Base-by-base conservation (phyloP, 139 green algal species). In the Chlamydomonas sp. region DNA sequence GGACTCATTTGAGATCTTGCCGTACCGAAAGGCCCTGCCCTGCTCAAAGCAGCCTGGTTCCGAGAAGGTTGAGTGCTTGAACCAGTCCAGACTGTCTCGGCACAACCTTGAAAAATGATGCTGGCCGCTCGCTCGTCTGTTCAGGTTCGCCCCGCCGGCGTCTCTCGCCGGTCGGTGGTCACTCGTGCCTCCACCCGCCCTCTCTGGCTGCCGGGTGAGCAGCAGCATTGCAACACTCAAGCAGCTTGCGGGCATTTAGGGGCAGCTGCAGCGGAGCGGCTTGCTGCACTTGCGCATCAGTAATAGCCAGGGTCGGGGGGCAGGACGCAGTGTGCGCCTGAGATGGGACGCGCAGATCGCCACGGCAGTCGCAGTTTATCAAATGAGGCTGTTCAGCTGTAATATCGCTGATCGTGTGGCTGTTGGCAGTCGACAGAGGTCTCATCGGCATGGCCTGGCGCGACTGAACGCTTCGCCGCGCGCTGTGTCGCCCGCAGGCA, bases 181-280 rank as follows among this genome's bases (percentile, higher is more conserved):
- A 73, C 73, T 3, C 74, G 75, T n/a, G 83, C 83, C 62, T 67
- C 31, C 73, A 67, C 83, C 73, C 83, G 83, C 72, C 83, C 83
- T 4, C 62, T 87, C 31, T 87, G 83, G 83, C 71, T 87, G 83
- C 83, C 83, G 2, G 83, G 83, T 87, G 49, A 81, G 83, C 17
- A 12, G 68, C 3, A 17, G 18, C 57, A 61, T 3, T 17, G 59
- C 3, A 9, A 9, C 5, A 62, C n/a, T 63, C 18, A n/a, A 61
- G 6, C 7, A 74, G 4, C 5, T 10, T 12, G 9, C 2, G 5
- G 0, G 49, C 5, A 31, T 10, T 7, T 17, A 16, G 5, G 57
- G 62, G 4, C 6, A 16, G 4, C 69, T 2, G 69, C 69, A 57
- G 31, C 17, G 17, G 49, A 31, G 69, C 5, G 12, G 17, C 2